Percentiles rank a stretch among this genome's conserved stretches.
These are phyloP conservation scores for Debaryomycetaceae sp. DNA, from an alignment of 1,139 yeast species.

Conservation along the genomic window DNA sequence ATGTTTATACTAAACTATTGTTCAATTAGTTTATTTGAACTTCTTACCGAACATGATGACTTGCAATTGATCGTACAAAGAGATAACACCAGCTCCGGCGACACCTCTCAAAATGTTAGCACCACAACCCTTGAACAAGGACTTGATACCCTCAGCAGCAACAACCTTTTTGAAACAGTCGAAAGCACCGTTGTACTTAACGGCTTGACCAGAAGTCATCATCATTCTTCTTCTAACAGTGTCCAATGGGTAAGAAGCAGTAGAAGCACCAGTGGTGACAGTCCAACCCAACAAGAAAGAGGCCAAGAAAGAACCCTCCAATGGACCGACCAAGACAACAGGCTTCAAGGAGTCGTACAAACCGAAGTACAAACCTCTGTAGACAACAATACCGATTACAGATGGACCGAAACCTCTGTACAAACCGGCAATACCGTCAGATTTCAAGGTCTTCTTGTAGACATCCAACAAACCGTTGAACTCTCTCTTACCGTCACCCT, in stretches of 20 bases:
- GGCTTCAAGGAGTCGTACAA: conserved; percentile 54
- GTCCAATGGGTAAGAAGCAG: conserved; percentile 55
- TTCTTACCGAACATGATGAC: conserved; percentile 50
- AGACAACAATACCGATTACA: conserved; percentile 50
- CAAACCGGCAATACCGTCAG: conserved; percentile 56
- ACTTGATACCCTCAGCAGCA: conserved; percentile 50
- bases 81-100: conserved; percentile 56
- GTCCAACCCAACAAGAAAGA: conserved; percentile 55
- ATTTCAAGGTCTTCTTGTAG: conserved; percentile 51
- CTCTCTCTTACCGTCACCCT: conserved; percentile 47
- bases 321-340: conserved; percentile 53
- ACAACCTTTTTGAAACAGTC: conserved; percentile 48
- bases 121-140: conserved; percentile 55
- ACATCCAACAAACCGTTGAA: conserved; percentile 54
- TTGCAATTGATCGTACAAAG: conserved; percentile 53
- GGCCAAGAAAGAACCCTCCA: conserved; percentile 53
- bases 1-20: conserved; percentile 6
- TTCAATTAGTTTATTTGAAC: conserved; percentile 27
- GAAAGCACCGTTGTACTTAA: conserved; percentile 50
- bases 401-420: conserved; percentile 59
- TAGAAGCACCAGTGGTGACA: conserved; percentile 54
- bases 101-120: conserved; percentile 58
- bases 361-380: conserved; percentile 58
- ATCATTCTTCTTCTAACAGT: conserved; percentile 56
- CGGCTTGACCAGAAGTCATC: conserved; percentile 57